Conservation (phyloP, 371 early-diverging fungal genomes). For the Blyttiomyces sp. region DNA sequence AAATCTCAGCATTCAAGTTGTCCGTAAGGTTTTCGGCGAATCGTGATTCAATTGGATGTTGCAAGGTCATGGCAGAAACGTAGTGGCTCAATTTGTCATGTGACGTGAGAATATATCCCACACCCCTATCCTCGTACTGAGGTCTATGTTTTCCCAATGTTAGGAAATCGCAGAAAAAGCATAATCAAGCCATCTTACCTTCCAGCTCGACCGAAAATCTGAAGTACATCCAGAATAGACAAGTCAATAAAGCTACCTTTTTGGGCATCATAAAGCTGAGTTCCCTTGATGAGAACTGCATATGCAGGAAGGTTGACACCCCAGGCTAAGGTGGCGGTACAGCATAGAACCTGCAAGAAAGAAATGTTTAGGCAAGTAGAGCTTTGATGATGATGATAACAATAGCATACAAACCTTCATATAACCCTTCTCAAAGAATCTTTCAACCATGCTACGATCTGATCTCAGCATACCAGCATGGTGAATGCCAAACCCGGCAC, state of each 20-base stretch:
- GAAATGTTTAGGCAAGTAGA: neutral
- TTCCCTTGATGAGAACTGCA: constrained; percentile 98
- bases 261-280: constrained; percentile 92
- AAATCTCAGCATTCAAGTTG: constrained; percentile 96
- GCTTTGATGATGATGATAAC: neutral
- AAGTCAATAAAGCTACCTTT: constrained; percentile 91
- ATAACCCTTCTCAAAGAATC: constrained; percentile 85
- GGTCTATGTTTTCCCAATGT: constrained; percentile 18
- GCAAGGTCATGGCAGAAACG: constrained; percentile 91
- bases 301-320: constrained; percentile 98
- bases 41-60: constrained; percentile 94
- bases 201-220: constrained; percentile 99
- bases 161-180: neutral
- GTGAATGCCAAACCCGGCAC: constrained; percentile 91
- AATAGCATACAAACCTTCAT: constrained; percentile 50
- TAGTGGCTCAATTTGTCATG: constrained; percentile 91
- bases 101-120: constrained; percentile 88
- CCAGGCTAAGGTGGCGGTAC: constrained; percentile 99
- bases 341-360: constrained; percentile 76
- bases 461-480: constrained; percentile 96
- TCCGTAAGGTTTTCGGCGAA: constrained; percentile 87
- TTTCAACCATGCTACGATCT: constrained; percentile 87
- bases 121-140: constrained; percentile 87
- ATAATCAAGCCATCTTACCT: constrained; percentile 28
- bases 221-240: constrained; percentile 93